Conservation (phyloP, 1,284 basidiomycete genomes). For the Irpex lacteus region DNA sequence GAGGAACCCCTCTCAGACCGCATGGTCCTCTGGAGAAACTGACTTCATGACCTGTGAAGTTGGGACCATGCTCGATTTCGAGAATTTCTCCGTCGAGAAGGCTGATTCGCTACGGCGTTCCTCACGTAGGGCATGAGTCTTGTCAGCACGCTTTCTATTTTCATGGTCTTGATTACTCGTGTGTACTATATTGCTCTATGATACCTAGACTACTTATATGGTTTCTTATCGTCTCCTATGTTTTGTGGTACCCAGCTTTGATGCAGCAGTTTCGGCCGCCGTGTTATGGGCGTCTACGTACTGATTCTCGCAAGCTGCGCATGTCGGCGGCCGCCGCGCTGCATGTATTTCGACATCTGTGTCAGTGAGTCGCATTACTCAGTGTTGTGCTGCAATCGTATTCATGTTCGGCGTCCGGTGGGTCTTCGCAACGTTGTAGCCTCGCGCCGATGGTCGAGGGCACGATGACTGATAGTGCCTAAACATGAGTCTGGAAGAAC, state of each 20-base stretch:
- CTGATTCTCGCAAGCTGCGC: too few species aligned
- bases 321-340: too few species aligned
- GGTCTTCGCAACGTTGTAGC: not conserved
- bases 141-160: not conserved
- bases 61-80: conserved; percentile 7
- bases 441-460: not conserved
- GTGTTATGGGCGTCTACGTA: too few species aligned
- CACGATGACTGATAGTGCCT: not conserved
- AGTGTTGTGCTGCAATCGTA: too few species aligned
- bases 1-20: conserved; percentile 2
- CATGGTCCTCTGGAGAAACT: conserved; percentile 8
- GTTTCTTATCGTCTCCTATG: too few species aligned
- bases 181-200: not conserved
- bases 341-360: too few species aligned
- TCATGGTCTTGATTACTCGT: not conserved
- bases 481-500: not conserved
- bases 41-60: conserved; percentile 12
- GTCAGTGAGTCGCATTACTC: too few species aligned
- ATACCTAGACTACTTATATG: not conserved
- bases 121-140: not conserved
- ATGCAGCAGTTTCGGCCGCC: too few species aligned
- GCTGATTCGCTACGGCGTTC: not conserved
- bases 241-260: too few species aligned
- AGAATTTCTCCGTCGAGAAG: conserved; percentile 4
- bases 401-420: too few species aligned